Evolutionary conservation across 176 grass and related monocot species (phyloP).

Genomic region (Sorghum bicolor): DNA sequence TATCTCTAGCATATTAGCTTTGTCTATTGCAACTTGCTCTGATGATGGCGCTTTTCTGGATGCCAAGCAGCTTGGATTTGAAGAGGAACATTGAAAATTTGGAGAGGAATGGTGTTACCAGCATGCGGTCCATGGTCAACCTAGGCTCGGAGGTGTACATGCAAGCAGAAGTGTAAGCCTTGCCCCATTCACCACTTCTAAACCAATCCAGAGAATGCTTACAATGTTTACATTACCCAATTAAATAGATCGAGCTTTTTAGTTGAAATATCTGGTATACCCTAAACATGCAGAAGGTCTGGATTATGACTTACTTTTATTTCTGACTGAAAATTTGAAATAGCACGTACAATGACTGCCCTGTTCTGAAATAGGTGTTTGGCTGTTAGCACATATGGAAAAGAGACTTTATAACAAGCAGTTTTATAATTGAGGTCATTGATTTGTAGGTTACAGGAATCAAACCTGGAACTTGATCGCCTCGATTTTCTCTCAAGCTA

Average conservation of each 20-base stretch:
- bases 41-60: neutral
- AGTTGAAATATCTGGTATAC: neutral
- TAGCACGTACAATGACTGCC: neutral
- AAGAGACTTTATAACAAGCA: neutral
- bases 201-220: no score
- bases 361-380: neutral
- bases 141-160: slow-evolving; percentile 93
- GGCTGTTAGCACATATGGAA: neutral
- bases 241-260: neutral
- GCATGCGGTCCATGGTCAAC: slow-evolving; percentile 82
- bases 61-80: slow-evolving; percentile 63
- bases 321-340: neutral
- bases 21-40: neutral
- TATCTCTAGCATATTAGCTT: neutral
- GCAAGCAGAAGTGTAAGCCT: slow-evolving; percentile 86
- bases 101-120: slow-evolving; percentile 77
- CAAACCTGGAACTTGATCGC: neutral
- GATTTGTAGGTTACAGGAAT: neutral
- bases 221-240: neutral
- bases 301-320: neutral
- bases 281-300: neutral
- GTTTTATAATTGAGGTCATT: neutral
- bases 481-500: neutral
- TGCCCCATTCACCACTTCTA: neutral
- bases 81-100: slow-evolving; percentile 87